phyloP scores from a whole-genome alignment of 192 early-diverging fungal genomes.

The Coemansia sp. region DNA sequence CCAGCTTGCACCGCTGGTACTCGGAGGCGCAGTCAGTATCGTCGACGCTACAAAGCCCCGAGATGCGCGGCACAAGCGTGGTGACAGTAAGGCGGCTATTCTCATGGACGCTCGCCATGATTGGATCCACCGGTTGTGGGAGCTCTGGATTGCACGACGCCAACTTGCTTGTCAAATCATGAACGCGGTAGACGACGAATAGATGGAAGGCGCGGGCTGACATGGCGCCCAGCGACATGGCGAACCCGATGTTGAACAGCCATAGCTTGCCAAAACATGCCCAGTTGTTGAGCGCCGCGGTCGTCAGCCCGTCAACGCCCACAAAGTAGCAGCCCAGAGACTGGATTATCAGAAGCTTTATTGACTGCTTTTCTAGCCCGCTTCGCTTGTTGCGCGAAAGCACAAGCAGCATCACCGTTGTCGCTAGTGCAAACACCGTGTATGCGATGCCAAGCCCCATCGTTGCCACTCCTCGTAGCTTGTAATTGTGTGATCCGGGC shows the following conservation, averaged over 20 bases:
- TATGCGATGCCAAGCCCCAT: constrained; percentile 11
- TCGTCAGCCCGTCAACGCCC: constrained; percentile 15
- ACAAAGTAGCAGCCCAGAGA: constrained; percentile 29
- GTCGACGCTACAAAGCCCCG: no score
- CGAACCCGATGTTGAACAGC: constrained; percentile 38
- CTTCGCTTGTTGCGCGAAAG: constrained; percentile 30
- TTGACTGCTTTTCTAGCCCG: constrained; percentile 34
- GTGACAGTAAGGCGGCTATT: no score
- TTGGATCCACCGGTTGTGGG: no score
- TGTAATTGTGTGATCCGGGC: constrained; percentile 27
- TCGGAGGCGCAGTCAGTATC: no score
- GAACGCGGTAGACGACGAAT: constrained; percentile 34
- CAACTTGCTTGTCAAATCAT: constrained; percentile 19
- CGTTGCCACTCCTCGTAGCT: constrained; percentile 12
- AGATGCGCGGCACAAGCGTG: no score
- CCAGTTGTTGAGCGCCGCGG: constrained; percentile 33
- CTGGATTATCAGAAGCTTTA: constrained; percentile 28
- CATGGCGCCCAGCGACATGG: constrained; percentile 32
- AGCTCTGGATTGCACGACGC: constrained; percentile 21
- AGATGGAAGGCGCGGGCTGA: constrained; percentile 38
- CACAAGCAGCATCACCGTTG: constrained; percentile 17
- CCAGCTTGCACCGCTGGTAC: no score
- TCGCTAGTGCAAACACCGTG: constrained; percentile 24
- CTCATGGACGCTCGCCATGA: no score
- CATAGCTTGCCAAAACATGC: constrained; percentile 41